These are phyloP conservation scores for Cairneyella variabilis DNA, from an alignment of 495 filamentous ascomycete genomes.

Conservation along the genomic window DNA sequence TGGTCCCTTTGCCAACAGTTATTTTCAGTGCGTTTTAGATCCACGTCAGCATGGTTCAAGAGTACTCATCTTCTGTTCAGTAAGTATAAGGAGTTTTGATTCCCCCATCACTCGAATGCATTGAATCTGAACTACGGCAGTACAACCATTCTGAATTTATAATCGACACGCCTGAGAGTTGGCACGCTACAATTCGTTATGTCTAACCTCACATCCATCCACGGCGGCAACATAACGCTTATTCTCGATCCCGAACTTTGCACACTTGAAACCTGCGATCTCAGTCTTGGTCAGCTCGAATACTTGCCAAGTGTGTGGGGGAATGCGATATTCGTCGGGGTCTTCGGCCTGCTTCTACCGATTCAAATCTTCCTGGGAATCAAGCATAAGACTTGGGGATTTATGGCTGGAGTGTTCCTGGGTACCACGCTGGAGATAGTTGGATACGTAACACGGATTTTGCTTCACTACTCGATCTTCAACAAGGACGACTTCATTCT, in stretches of 20 bases:
- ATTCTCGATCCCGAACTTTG: not conserved
- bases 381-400: constrained; percentile 28
- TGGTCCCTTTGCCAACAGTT: too few species aligned
- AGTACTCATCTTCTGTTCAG: too few species aligned
- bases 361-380: constrained; percentile 17
- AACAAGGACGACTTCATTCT: constrained; percentile 12
- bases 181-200: too few species aligned
- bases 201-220: not conserved
- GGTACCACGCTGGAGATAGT: constrained; percentile 37
- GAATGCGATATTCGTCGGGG: constrained; percentile 25
- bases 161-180: too few species aligned
- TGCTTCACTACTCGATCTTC: constrained; percentile 28
- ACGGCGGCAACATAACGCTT: not conserved
- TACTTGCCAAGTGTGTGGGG: constrained; percentile 26
- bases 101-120: too few species aligned
- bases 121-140: too few species aligned
- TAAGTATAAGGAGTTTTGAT: too few species aligned
- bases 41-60: too few species aligned
- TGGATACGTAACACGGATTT: constrained; percentile 35
- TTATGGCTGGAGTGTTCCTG: constrained; percentile 32
- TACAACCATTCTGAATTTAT: too few species aligned
- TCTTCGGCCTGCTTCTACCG: constrained; percentile 23
- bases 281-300: constrained; percentile 14
- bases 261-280: constrained; percentile 11
- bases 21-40: too few species aligned